Percentiles rank a stretch among this genome's conserved stretches.
These are phyloP conservation scores for Ophiocordyceps camponoti-leonardi DNA, from an alignment of 2,329 filamentous ascomycete genomes.

Conservation along the genomic window DNA sequence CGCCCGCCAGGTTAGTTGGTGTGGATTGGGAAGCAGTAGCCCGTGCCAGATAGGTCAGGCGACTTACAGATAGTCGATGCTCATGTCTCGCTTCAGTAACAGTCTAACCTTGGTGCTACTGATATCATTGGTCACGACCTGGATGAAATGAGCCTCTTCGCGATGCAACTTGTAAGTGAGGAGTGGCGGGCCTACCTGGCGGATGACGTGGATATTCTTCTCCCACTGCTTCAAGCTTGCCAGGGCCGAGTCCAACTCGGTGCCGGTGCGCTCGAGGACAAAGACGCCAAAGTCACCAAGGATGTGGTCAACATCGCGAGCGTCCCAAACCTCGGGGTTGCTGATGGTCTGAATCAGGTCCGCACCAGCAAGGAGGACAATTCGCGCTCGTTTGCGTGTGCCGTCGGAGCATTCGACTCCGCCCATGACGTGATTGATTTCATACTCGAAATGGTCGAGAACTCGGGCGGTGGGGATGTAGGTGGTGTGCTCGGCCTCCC, in stretches of 20 bases:
- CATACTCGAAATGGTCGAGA: constrained; percentile 77
- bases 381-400: constrained; percentile 46
- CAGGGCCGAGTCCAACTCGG: constrained; percentile 75
- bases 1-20: not conserved
- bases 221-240: constrained; percentile 68
- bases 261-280: constrained; percentile 75
- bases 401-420: constrained; percentile 57
- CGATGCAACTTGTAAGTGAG: not conserved
- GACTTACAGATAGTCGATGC: constrained; percentile 46
- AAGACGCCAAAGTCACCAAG: constrained; percentile 69
- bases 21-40: no score
- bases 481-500: constrained; percentile 65
- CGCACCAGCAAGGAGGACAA: constrained; percentile 67
- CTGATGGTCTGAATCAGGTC: constrained; percentile 62
- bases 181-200: constrained; percentile 18
- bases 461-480: constrained; percentile 84
- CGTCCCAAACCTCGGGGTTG: constrained; percentile 61
- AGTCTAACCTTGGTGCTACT: constrained; percentile 70
- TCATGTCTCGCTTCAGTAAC: constrained; percentile 65
- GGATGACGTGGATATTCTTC: constrained; percentile 74
- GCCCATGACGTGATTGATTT: constrained; percentile 65
- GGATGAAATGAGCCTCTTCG: constrained; percentile 1
- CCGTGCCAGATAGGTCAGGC: not conserved
- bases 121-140: constrained; percentile 62
- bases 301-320: constrained; percentile 74